Evolutionary conservation across 148 eudicot species (phyloP).

Genomic region (Polygonum aviculare): DNA sequence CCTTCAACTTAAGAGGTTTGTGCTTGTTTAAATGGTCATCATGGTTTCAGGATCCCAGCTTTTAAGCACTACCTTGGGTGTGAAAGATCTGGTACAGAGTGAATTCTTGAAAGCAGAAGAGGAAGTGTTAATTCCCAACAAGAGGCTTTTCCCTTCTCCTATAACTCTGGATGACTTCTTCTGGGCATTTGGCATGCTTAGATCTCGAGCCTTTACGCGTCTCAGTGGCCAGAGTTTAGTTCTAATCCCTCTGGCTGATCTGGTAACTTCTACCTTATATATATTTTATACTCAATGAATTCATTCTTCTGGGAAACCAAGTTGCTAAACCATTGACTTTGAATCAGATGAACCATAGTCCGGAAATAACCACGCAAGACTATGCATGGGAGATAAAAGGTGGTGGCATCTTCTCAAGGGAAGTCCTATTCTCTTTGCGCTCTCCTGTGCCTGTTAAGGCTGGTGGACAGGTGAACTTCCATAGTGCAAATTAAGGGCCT

Average conservation of each 20-base stretch:
- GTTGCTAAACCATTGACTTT: not conserved
- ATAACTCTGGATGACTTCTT: conserved; percentile 72
- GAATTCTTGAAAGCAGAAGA: conserved; percentile 71
- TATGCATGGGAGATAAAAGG: conserved; percentile 79
- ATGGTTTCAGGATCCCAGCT: conserved; percentile 74
- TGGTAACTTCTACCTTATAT: conserved; percentile 37
- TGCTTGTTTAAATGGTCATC: not conserved
- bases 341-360: conserved; percentile 81
- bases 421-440: conserved; percentile 60
- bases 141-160: conserved; percentile 69
- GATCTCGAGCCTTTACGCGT: conserved; percentile 91
- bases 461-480: conserved; percentile 13
- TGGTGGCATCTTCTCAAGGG: conserved; percentile 90
- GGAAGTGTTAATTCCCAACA: conserved; percentile 55
- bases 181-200: conserved; percentile 96
- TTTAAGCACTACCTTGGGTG: conserved; percentile 76
- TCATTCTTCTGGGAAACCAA: not conserved
- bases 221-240: conserved; percentile 81
- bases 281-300: not conserved
- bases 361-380: conserved; percentile 58
- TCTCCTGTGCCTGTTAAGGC: conserved; percentile 49
- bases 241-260: conserved; percentile 76
- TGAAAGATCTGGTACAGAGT: conserved; percentile 70
- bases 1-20: not conserved
- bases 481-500: not conserved